phyloP scores from a whole-genome alignment of 768 basidiomycete species.

The Tricholoma matsutake region DNA sequence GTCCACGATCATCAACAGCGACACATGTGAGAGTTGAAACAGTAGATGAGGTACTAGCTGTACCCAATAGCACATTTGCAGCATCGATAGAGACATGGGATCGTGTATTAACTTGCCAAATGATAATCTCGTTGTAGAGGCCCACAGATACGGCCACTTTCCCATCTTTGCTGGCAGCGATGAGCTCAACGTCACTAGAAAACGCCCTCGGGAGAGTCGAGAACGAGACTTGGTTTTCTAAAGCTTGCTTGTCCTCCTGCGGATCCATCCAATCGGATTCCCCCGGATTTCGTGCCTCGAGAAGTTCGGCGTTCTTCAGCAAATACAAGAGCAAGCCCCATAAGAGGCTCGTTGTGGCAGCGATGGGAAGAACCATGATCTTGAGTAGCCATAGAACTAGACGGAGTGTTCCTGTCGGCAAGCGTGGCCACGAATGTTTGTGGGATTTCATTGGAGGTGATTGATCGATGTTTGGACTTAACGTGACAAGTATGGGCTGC shows the following conservation, averaged over 20 bases:
- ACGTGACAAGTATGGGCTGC: constrained; percentile 71
- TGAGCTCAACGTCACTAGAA: constrained; percentile 76
- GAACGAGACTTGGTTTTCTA: constrained; percentile 51
- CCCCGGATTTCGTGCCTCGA: constrained; percentile 71
- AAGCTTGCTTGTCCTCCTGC: constrained; percentile 25
- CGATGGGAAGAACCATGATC: constrained; percentile 84
- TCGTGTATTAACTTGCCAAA: constrained; percentile 56
- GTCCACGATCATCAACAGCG: constrained; percentile 58
- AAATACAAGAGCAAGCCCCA: constrained; percentile 82
- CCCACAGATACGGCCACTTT: constrained; percentile 66
- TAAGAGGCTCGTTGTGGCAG: constrained; percentile 66
- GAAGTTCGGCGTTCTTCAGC: constrained; percentile 85
- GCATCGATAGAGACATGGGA: constrained; percentile 48
- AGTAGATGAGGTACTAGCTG: constrained; percentile 45
- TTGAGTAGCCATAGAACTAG: constrained; percentile 73
- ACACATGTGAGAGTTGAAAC: constrained; percentile 56
- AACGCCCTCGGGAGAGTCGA: constrained; percentile 79
- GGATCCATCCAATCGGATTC: constrained; percentile 37
- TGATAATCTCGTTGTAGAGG: constrained; percentile 69
- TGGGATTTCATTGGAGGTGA: constrained; percentile 13
- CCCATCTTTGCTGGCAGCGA: constrained; percentile 71
- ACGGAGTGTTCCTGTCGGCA: constrained; percentile 48
- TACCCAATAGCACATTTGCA: constrained; percentile 46
- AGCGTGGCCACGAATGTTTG: constrained; percentile 35
- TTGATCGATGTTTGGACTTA: constrained; percentile 41